Evolutionary conservation across 2,329 filamentous ascomycete species (phyloP).

Genomic region (Penicillium sp.): DNA sequence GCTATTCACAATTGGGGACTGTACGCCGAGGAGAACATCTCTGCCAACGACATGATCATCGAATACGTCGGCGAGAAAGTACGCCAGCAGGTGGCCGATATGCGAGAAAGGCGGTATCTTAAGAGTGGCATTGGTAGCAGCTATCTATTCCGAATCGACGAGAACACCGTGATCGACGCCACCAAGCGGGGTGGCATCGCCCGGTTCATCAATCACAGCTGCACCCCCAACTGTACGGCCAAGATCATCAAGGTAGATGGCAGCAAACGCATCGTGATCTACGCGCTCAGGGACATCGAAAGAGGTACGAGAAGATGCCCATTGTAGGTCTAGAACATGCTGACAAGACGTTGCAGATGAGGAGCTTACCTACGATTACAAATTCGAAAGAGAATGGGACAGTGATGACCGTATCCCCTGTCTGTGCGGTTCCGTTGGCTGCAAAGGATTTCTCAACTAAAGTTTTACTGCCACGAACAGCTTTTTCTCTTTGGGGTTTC

Average conservation of each 20-base stretch:
- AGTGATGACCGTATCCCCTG: constrained; percentile 95
- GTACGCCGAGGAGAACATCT: constrained; percentile 96
- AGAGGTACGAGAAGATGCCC: constrained; percentile 69
- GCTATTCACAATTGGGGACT: constrained; percentile 99
- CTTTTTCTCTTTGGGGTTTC: constrained; percentile 7
- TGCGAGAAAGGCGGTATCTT: constrained; percentile 86
- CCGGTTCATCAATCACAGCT: constrained; percentile 96
- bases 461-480: neutral
- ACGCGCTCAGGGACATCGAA: constrained; percentile 90
- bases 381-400: constrained; percentile 96
- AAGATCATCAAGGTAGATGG: constrained; percentile 99
- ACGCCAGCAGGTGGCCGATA: constrained; percentile 93
- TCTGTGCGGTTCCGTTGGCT: constrained; percentile 90
- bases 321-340: neutral
- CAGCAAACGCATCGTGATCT: constrained; percentile 98
- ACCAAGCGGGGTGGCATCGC: constrained; percentile 98
- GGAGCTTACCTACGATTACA: constrained; percentile 99
- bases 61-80: constrained; percentile 99
- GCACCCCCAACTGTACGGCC: constrained; percentile 95
- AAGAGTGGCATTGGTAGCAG: constrained; percentile 96
- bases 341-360: constrained; percentile 63
- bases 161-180: constrained; percentile 95
- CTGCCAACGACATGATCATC: constrained; percentile 98
- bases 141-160: constrained; percentile 97
- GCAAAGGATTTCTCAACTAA: constrained; percentile 98